Evolutionary conservation across 306 rosid genomes (phyloP), one percentile per base, ranked within the genome.

Genomic region (Vigna radiata): DNA sequence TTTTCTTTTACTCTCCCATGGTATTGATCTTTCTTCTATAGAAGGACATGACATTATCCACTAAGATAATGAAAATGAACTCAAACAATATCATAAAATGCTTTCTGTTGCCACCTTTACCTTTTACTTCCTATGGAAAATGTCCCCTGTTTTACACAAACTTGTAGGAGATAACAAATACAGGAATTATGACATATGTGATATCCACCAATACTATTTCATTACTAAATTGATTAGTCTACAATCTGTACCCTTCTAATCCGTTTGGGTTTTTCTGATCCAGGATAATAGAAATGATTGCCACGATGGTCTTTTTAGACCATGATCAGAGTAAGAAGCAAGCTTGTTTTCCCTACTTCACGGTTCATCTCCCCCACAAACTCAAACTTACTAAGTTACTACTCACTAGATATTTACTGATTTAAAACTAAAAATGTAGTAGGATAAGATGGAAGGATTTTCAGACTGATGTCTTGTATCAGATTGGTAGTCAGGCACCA

Each of bases 41-140:
- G 31, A 17, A 74, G 47, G 25, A 74, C 27, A 8, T 13, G 48
- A 74, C 11, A 19, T 60, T 29, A 48, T 46, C 7, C 8, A 74
- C 37, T 31, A 18, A 46, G 27, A 17, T 14, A 37, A 17, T 39
- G 29, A 33, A 50, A 17, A 64, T 39, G n/a, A 64, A 64, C 48
- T 33, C 6, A 47, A 15, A 49, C 29, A 70, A 8, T 39, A 55
- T 55, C 23, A 72, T 8, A 72, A 37, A 54, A 55, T 19, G 31
- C 39, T 72, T 70, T 53, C 14, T 27, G 9, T 39, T 8, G 21
- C 67, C 39, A 39, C 36, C 54, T 19, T 72, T 72, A 13, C 54
- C 54, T n/a, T 31, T 70, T 29, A 4, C 46, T 17, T 41, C 39
- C 16, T 4, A 19, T 47, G 27, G 25, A 69, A 27, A 69, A 27